Conservation (phyloP, 306 rosid genomes). For the Corylus avellana region DNA sequence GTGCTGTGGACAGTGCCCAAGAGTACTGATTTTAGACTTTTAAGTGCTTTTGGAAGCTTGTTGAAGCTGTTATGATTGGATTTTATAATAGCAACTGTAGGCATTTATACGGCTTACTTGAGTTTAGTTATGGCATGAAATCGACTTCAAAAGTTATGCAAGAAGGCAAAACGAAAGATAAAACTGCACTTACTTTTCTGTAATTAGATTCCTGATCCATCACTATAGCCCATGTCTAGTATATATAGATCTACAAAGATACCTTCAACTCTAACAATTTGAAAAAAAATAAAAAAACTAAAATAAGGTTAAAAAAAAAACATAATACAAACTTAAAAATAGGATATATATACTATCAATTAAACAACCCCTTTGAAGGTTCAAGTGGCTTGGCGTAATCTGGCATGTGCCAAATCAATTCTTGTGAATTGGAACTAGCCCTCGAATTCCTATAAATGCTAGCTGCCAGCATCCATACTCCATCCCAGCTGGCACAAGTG, state of each 20-base stretch:
- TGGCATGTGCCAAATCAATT: too few relatives aligned
- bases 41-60: background rate
- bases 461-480: too few relatives aligned
- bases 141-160: background rate
- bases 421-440: too few relatives aligned
- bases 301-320: background rate
- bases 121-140: background rate
- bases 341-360: background rate
- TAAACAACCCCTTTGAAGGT: too few relatives aligned
- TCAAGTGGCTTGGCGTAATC: too few relatives aligned
- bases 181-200: background rate
- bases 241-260: background rate
- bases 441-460: too few relatives aligned
- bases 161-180: background rate
- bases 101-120: background rate
- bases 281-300: background rate
- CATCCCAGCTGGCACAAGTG: too few relatives aligned
- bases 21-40: background rate
- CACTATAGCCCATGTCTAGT: background rate
- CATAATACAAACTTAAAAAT: background rate
- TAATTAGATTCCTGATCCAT: background rate
- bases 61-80: background rate
- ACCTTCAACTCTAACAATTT: background rate
- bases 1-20: background rate
- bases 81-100: background rate